Evolutionary conservation across 805 yeast genomes (phyloP), one percentile per base, ranked within the genome.

Genomic region (Wickerhamiella kazuoi): DNA sequence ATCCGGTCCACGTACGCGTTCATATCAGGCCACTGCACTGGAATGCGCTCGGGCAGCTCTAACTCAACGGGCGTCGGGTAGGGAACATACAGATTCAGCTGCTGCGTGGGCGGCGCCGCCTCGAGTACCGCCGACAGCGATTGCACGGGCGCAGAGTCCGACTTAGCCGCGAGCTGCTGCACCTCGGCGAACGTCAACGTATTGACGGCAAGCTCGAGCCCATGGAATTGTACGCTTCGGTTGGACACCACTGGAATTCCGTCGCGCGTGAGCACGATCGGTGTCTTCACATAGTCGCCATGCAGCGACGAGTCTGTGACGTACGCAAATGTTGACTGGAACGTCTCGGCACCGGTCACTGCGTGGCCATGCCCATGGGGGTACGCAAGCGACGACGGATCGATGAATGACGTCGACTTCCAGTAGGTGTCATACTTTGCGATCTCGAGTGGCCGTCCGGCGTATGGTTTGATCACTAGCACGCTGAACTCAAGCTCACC

Each of bases 381-480:
- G 32, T 40, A 40, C 7, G 39, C 43, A 19, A 40, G 29, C 5
- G 35, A 16, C 17, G 35, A 16, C 13, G 40, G 13, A 36, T 53
- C 62, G 33, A 63, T 57, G 30, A 71, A 72, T 34, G 77, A 70
- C 0, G 95, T 80, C 1, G 94, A 77, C 58, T 86, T 90, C 98
- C 98, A 87, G 59, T 87, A 87, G 0, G 97, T 87, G 52, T 86
- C 96, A 54, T 80, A 84, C 61, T 83, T 82, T 9, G 93, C 76
- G 33, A 93, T 79, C 56, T 86, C 96, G 42, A 87, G 62, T 3
- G 93, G 78, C 31, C 56, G 60, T 5, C 95, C 96, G 4, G 76
- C 66, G 54, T 78, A 90, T n/a, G 98, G 96, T 55, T 76, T 75
- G 37, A 87, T 81, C 2, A 87, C 71, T 50, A 82, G 86, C 59